These are phyloP conservation scores for Suillus discolor DNA, from an alignment of 768 basidiomycete species.

Conservation along the genomic window DNA sequence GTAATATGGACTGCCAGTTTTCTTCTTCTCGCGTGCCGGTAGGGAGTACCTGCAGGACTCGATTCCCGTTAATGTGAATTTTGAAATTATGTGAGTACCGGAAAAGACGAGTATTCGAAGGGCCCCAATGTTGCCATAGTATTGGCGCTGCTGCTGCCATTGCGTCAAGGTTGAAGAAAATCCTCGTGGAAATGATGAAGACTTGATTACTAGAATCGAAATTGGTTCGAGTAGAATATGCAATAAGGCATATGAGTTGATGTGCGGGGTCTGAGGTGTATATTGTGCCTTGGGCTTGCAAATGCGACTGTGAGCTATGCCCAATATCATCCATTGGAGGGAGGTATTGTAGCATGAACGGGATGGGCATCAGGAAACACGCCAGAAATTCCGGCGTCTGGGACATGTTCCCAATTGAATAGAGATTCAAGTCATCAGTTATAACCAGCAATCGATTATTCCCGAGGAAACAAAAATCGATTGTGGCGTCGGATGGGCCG, in stretches of 20 bases:
- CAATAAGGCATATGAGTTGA: not conserved
- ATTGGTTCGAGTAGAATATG: not conserved
- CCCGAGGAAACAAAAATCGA: not conserved
- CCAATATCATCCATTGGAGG: not conserved
- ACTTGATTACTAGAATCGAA: not conserved
- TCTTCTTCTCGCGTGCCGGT: not conserved
- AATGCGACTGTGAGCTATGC: not conserved
- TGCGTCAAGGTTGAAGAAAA: not conserved
- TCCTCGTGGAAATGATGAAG: not conserved
- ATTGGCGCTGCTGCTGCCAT: not conserved
- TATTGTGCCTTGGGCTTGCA: not conserved
- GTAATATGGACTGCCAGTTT: not conserved
- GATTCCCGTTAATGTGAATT: not conserved
- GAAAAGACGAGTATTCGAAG: not conserved
- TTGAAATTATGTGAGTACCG: not conserved
- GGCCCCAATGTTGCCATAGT: not conserved
- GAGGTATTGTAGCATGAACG: not conserved
- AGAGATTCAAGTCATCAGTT: not conserved
- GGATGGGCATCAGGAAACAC: not conserved
- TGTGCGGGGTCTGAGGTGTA: not conserved
- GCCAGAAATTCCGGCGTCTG: not conserved
- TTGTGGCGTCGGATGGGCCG: rapidly evolving
- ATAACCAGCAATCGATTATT: not conserved
- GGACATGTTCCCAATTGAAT: not conserved
- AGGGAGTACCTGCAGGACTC: not conserved